Evolutionary conservation across 257 asterid genomes (phyloP).

Genomic region (Solanum gandarillasii): DNA sequence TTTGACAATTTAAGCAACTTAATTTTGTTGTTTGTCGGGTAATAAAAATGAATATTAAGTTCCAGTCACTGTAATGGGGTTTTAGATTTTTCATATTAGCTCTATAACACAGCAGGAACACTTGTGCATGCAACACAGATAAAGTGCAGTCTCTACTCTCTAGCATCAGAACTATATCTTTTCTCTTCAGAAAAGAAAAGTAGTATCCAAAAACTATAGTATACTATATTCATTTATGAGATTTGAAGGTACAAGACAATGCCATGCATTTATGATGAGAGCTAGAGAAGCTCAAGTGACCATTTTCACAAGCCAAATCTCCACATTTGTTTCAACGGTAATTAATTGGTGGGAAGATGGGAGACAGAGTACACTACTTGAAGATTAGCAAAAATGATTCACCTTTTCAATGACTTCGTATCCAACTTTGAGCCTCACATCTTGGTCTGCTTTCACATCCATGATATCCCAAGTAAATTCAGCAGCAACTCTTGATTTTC

Average conservation of each 20-base stretch:
- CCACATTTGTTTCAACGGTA: background rate
- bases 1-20: background rate
- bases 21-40: background rate
- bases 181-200: background rate
- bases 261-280: background rate
- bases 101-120: background rate
- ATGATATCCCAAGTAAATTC: conserved; percentile 61
- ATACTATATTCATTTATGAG: background rate
- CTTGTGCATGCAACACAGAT: background rate
- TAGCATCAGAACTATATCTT: background rate
- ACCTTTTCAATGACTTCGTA: conserved; percentile 71
- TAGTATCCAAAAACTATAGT: background rate
- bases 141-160: background rate
- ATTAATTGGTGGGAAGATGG: background rate
- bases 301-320: background rate
- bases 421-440: conserved; percentile 71
- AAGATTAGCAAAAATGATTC: background rate
- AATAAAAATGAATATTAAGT: background rate
- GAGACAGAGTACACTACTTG: background rate
- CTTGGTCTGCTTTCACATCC: conserved; percentile 64
- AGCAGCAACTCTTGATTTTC: conserved; percentile 48
- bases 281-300: background rate
- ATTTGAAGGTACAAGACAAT: background rate
- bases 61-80: background rate
- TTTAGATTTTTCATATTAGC: background rate